These are phyloP conservation scores for Fusarium floridanum DNA, from an alignment of 2,329 filamentous ascomycete species.

Conservation along the genomic window DNA sequence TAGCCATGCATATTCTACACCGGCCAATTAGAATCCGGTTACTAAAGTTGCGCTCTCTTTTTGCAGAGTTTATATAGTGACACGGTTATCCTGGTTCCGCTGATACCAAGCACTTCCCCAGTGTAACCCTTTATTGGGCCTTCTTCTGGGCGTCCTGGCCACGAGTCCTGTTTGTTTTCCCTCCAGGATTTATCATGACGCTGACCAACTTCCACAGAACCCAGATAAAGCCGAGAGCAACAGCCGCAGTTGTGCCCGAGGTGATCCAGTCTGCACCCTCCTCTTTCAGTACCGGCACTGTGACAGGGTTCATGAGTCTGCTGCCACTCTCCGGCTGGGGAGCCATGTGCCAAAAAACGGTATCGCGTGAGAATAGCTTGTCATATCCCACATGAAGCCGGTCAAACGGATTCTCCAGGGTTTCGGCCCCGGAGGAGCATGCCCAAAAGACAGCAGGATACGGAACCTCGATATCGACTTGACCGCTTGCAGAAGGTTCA, in stretches of 20 bases:
- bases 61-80: background rate
- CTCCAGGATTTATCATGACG: slow-evolving; percentile 20
- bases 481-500: slow-evolving; percentile 68
- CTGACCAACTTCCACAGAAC: slow-evolving; percentile 70
- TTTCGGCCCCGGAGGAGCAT: slow-evolving; percentile 77
- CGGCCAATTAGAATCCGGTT: background rate
- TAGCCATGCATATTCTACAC: background rate
- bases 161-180: background rate
- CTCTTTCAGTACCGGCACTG: slow-evolving; percentile 75
- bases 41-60: background rate
- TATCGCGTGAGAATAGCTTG: slow-evolving; percentile 78
- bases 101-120: background rate
- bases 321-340: slow-evolving; percentile 58
- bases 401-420: slow-evolving; percentile 87
- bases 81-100: background rate
- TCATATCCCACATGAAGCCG: slow-evolving; percentile 88
- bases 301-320: slow-evolving; percentile 66
- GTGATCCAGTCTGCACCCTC: slow-evolving; percentile 62
- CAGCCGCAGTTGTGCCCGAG: slow-evolving; percentile 68
- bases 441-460: slow-evolving; percentile 94
- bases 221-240: slow-evolving; percentile 77
- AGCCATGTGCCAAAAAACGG: slow-evolving; percentile 84
- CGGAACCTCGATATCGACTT: slow-evolving; percentile 71
- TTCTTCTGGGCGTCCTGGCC: slow-evolving; percentile 38
- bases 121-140: slow-evolving; percentile 27